Evolutionary conservation across 176 grass and related monocot genomes (phyloP).

Genomic region (Pharus latifolius): DNA sequence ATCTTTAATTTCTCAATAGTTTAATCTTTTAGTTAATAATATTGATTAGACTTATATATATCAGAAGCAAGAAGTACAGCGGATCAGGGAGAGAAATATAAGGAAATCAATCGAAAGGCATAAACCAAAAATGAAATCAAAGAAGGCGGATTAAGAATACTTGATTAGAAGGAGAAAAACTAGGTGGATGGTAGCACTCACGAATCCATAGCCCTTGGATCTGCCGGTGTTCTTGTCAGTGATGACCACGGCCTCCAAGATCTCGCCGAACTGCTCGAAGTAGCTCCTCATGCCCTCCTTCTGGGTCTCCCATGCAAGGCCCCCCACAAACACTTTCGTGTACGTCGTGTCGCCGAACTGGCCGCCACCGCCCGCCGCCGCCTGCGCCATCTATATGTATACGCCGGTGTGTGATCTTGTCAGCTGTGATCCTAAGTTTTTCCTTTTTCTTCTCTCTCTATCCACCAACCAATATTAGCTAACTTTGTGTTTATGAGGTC

Average conservation of each 20-base stretch:
- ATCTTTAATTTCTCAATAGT: too few species aligned
- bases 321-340: conserved; percentile 47
- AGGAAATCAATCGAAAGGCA: neutral
- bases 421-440: neutral
- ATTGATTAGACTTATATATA: too few species aligned
- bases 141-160: neutral
- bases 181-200: neutral
- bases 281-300: conserved; percentile 34
- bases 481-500: neutral
- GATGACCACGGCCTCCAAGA: conserved; percentile 94
- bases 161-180: neutral
- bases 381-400: conserved; percentile 13
- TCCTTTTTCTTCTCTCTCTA: conserved; percentile 14
- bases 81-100: neutral
- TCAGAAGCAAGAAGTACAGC: neutral
- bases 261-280: conserved; percentile 68
- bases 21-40: too few species aligned
- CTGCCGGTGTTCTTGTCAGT: conserved; percentile 47
- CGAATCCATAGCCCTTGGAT: conserved; percentile 51
- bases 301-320: conserved; percentile 40
- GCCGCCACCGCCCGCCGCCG: neutral
- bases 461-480: conserved; percentile 16
- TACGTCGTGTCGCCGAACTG: conserved; percentile 35
- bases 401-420: neutral
- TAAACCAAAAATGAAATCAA: neutral